Evolutionary conservation across 2,329 filamentous ascomycete genomes (phyloP), one percentile per base, ranked within the genome.

Genomic region (Botryotinia narcissicola): DNA sequence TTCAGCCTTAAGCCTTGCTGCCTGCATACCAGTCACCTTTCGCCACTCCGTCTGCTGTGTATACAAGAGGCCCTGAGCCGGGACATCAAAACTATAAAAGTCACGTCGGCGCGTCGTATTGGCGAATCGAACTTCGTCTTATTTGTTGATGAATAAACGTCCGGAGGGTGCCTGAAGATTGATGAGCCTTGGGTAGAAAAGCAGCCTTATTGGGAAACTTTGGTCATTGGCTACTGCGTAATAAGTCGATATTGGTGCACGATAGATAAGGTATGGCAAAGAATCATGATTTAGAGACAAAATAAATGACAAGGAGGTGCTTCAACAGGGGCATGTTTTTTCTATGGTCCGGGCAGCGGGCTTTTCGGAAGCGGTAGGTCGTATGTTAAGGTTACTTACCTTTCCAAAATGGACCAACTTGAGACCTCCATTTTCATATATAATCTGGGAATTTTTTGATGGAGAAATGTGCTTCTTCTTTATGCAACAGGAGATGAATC

Each of bases 1-100:
- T 81, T 90, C 88, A 81, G 86, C 84, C 82, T 87, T 88, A 79
- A 84, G 86, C 83, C 85, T 88, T 82, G 83, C 83, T 80, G 85
- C 80, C 87, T 81, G 80, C 79, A 81, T 81, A 80, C 78, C 80
- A 80, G 75, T 81, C 79, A 78, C 80, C 78, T 74, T 78, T 80
- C 75, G 62, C 79, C 74, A 78, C 80, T 78, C 79, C 79, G 75
- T 75, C 78, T 80, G 67, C 76, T 77, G 51, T 78, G 70, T 72
- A 77, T 78, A 73, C 71, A 77, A 75, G 76, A 77, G 76, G 76
- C 63, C 66, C 66, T 70, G 57, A 70, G 71, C 25, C 66, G 44
- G 71, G 71, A 70, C 71, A 73, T 73, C 66, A 66, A 73, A 73
- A 72, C 51, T 57, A 62, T 37, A 72, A 25, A 16, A 69, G 51